Percentiles rank a stretch among this genome's conserved stretches.
Evolutionary conservation across 2,329 filamentous ascomycete genomes (phyloP).

Genomic region (Fusarium falciforme): DNA sequence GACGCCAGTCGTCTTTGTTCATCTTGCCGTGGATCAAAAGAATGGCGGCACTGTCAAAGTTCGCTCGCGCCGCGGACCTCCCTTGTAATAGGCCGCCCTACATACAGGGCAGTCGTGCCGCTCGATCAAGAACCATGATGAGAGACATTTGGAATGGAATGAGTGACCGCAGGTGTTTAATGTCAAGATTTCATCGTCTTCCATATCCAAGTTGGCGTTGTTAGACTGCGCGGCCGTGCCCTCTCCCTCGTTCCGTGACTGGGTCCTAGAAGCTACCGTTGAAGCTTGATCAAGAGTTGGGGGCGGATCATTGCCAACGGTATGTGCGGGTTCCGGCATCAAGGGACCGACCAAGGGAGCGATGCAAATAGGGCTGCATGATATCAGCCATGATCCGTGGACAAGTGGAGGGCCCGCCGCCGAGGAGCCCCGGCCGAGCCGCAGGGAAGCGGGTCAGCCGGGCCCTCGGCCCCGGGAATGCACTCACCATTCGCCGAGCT

Average conservation of each 20-base stretch:
- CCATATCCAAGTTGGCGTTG: neutral
- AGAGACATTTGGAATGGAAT: constrained; percentile 55
- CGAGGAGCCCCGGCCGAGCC: constrained; percentile 7
- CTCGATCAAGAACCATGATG: constrained; percentile 52
- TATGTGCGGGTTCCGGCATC: constrained; percentile 41
- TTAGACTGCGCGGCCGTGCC: neutral
- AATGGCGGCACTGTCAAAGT: constrained; percentile 34
- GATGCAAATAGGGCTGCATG: constrained; percentile 49
- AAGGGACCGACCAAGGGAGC: constrained; percentile 47
- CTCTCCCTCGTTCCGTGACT: neutral
- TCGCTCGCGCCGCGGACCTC: constrained; percentile 14
- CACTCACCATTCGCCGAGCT: constrained; percentile 44
- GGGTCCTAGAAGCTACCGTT: constrained; percentile 16
- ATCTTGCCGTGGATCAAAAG: constrained; percentile 19
- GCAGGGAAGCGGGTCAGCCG: constrained; percentile 15
- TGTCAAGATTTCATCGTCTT: constrained; percentile 49
- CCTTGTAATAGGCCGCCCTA: constrained; percentile 48
- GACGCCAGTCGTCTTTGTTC: neutral
- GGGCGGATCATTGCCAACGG: constrained; percentile 23
- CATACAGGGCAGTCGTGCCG: constrained; percentile 55
- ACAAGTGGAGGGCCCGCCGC: neutral
- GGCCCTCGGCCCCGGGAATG: neutral
- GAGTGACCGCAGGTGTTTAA: constrained; percentile 52
- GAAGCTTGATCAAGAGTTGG: constrained; percentile 30
- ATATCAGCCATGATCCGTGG: constrained; percentile 6